These are phyloP conservation scores for Russula emetica DNA, from an alignment of 768 basidiomycete species.

Conservation along the genomic window DNA sequence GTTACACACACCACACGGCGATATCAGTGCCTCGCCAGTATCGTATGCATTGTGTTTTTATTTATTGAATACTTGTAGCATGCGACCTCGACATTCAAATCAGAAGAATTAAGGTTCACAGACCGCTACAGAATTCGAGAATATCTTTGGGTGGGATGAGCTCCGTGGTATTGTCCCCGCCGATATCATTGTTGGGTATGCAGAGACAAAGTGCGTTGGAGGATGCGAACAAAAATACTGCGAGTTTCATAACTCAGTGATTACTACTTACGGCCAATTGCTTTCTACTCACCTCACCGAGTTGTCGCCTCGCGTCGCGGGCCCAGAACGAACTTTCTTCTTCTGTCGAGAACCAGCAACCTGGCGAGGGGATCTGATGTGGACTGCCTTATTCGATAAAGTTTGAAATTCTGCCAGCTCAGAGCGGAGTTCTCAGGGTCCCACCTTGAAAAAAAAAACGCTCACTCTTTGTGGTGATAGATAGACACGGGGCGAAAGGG, in stretches of 20 bases:
- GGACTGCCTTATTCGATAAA: slow-evolving; percentile 15
- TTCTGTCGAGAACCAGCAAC: slow-evolving; percentile 3
- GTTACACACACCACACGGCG: slow-evolving; percentile 1
- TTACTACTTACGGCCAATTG: background rate
- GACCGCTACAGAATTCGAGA: slow-evolving; percentile 8
- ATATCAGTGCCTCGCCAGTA: slow-evolving; percentile 6
- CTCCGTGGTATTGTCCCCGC: background rate
- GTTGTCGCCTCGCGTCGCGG: slow-evolving; percentile 18
- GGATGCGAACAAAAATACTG: background rate
- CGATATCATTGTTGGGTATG: background rate
- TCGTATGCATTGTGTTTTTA: background rate
- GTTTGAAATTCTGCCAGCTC: slow-evolving; percentile 26
- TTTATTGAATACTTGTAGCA: background rate
- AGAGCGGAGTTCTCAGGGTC: slow-evolving; percentile 20
- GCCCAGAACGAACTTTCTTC: slow-evolving; percentile 19
- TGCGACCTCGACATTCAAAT: slow-evolving; percentile 1
- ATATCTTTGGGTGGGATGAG: background rate
- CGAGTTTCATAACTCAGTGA: slow-evolving; percentile 3
- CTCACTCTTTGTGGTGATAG: background rate
- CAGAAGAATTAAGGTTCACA: slow-evolving; percentile 5
- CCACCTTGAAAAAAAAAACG: background rate
- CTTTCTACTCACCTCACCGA: slow-evolving; percentile 15
- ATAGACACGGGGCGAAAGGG: background rate
- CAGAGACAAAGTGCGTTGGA: background rate
- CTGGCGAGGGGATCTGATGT: slow-evolving; percentile 21